phyloP scores from a whole-genome alignment of 75 land plant species.

The Pseudotsuga menziesii region DNA sequence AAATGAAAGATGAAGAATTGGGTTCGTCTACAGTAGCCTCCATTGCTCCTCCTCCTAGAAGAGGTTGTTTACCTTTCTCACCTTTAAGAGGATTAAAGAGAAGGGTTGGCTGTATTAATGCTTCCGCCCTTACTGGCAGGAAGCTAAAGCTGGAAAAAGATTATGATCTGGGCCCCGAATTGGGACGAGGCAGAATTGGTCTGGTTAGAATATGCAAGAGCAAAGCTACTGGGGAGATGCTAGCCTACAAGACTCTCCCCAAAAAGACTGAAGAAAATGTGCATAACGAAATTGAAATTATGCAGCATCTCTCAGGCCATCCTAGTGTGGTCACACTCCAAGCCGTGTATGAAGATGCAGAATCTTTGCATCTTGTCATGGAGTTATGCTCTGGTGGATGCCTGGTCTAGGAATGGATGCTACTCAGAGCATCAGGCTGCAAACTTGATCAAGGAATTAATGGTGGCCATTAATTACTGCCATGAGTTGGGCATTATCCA shows the following conservation, averaged over 20 bases:
- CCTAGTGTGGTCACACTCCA: conserved; percentile 70
- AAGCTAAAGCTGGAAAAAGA: conserved; percentile 48
- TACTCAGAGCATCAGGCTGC: conserved; percentile 69
- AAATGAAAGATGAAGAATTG: conserved; percentile 1
- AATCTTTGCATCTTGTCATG: conserved; percentile 83
- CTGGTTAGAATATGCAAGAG: conserved; percentile 49
- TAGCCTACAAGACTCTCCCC: conserved; percentile 74
- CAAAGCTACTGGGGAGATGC: conserved; percentile 39
- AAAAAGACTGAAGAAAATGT: conserved; percentile 69
- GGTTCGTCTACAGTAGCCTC: conserved; percentile 22
- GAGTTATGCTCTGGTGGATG: conserved; percentile 82
- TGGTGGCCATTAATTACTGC: conserved; percentile 62
- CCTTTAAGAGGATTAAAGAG: conserved; percentile 51
- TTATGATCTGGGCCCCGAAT: conserved; percentile 27
- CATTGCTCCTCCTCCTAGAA: conserved; percentile 38
- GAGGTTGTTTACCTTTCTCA: conserved; percentile 12
- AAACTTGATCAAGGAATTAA: conserved; percentile 50
- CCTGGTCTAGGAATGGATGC: conserved; percentile 45
- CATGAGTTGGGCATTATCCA: conserved; percentile 87
- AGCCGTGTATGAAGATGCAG: conserved; percentile 73
- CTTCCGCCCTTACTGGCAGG: conserved; percentile 34
- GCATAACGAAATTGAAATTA: conserved; percentile 82
- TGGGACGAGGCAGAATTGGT: conserved; percentile 80
- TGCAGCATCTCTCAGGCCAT: conserved; percentile 92
- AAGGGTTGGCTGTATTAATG: conserved; percentile 58